Evolutionary conservation across 2,329 filamentous ascomycete genomes (phyloP).

Genomic region (Talaromyces sp.): DNA sequence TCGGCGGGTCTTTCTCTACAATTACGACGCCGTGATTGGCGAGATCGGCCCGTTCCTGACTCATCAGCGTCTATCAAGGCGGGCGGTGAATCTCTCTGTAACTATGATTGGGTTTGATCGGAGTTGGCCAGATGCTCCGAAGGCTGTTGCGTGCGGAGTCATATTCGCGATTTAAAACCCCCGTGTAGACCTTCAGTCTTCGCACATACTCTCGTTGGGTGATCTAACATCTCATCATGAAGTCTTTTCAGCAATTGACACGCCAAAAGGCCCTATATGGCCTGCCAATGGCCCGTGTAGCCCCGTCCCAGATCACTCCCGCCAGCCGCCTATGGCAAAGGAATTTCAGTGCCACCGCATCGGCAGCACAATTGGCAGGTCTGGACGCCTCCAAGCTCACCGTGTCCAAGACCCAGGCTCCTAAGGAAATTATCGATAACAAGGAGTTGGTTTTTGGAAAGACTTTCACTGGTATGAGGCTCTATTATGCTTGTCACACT

Average conservation of each 20-base stretch:
- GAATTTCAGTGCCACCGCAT: slow-evolving; percentile 47
- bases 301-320: slow-evolving; percentile 26
- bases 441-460: slow-evolving; percentile 87
- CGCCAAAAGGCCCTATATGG: slow-evolving; percentile 33
- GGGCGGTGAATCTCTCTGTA: slow-evolving; percentile 16
- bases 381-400: slow-evolving; percentile 78
- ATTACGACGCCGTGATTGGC: slow-evolving; percentile 16
- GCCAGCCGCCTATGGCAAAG: slow-evolving; percentile 50
- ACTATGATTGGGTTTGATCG: slow-evolving; percentile 17
- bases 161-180: slow-evolving; percentile 26
- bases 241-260: slow-evolving; percentile 39
- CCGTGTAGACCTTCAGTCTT: neutral
- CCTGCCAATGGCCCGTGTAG: slow-evolving; percentile 25
- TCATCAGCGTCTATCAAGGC: slow-evolving; percentile 3
- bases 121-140: slow-evolving; percentile 32
- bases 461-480: slow-evolving; percentile 75
- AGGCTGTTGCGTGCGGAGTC: slow-evolving; percentile 23
- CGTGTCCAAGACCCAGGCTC: slow-evolving; percentile 73
- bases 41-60: slow-evolving; percentile 2
- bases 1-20: slow-evolving; percentile 16
- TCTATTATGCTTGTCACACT: neutral
- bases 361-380: slow-evolving; percentile 55
- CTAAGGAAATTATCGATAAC: slow-evolving; percentile 72
- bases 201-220: slow-evolving; percentile 6
- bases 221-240: slow-evolving; percentile 29